phyloP scores from a whole-genome alignment of 2,329 filamentous ascomycete genomes.

The Lasiodiplodia sp. region DNA sequence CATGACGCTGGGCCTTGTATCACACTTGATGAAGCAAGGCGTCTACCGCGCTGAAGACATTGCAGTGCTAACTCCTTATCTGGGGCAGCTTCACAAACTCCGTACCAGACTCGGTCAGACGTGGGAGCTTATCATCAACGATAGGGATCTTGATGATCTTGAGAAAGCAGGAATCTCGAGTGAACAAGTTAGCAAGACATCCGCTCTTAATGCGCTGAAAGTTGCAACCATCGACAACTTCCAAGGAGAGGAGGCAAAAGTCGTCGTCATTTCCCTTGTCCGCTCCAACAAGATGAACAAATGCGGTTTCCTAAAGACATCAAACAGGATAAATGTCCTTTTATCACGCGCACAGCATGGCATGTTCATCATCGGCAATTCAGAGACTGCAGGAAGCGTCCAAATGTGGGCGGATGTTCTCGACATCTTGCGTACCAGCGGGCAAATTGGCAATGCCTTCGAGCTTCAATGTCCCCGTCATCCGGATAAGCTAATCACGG shows the following conservation, averaged over 20 bases:
- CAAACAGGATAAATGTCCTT: slow-evolving; percentile 74
- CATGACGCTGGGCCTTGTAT: slow-evolving; percentile 69
- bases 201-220: slow-evolving; percentile 7
- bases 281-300: slow-evolving; percentile 68
- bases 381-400: slow-evolving; percentile 63
- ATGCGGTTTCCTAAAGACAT: slow-evolving; percentile 70
- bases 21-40: slow-evolving; percentile 71
- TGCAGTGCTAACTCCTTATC: slow-evolving; percentile 73
- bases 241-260: slow-evolving; percentile 77
- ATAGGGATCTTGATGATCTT: slow-evolving; percentile 67
- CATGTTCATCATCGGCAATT: slow-evolving; percentile 75
- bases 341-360: slow-evolving; percentile 72
- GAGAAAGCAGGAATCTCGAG: slow-evolving; percentile 38
- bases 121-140: slow-evolving; percentile 70
- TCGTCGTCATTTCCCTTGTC: slow-evolving; percentile 74
- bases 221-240: slow-evolving; percentile 78
- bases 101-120: slow-evolving; percentile 53
- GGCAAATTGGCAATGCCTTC: slow-evolving; percentile 35
- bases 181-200: slow-evolving; percentile 32
- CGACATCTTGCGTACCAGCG: slow-evolving; percentile 53
- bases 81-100: slow-evolving; percentile 64
- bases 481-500: slow-evolving; percentile 36
- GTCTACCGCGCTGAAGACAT: slow-evolving; percentile 67
- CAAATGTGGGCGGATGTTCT: slow-evolving; percentile 71
- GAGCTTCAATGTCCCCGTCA: slow-evolving; percentile 43